Conservation (phyloP, 805 yeast genomes). For the Barnettozyma siamensis region DNA sequence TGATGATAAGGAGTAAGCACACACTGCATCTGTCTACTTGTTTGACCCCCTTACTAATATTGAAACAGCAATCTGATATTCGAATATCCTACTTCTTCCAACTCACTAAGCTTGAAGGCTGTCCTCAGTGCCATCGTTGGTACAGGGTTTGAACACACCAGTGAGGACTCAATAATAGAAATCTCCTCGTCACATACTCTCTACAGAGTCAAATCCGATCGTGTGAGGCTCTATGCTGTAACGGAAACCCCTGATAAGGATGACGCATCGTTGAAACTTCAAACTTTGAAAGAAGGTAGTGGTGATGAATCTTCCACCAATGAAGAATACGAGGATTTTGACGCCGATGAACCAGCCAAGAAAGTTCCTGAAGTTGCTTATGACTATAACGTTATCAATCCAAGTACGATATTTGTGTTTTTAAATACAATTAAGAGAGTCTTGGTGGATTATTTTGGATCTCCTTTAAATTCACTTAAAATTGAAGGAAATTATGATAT, state of each 20-base stretch:
- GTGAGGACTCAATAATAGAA: constrained; percentile 16
- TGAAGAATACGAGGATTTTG: not conserved
- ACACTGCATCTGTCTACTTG: not conserved
- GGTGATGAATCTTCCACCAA: constrained; percentile 4
- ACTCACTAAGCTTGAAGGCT: constrained; percentile 28
- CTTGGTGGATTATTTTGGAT: constrained; percentile 53
- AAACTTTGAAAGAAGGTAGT: constrained; percentile 12
- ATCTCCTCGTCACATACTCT: constrained; percentile 17
- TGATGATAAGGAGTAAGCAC: constrained; percentile 34
- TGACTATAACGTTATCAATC: constrained; percentile 30
- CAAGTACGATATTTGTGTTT: constrained; percentile 51
- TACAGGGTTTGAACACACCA: constrained; percentile 16
- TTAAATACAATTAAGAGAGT: constrained; percentile 43
- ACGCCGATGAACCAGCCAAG: not conserved
- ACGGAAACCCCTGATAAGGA: constrained; percentile 11
- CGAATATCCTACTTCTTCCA: constrained; percentile 31
- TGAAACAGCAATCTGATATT: constrained; percentile 29
- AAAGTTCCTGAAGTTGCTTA: constrained; percentile 1
- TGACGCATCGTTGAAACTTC: constrained; percentile 11
- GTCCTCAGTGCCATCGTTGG: constrained; percentile 22
- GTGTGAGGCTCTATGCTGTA: constrained; percentile 15
- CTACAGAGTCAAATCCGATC: constrained; percentile 12
- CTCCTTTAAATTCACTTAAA: constrained; percentile 49
- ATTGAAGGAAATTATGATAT: constrained; percentile 68
- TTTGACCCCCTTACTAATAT: too few species aligned